These are phyloP conservation scores for Gymnopus androsaceus DNA, from an alignment of 1,284 basidiomycete species.

Conservation along the genomic window DNA sequence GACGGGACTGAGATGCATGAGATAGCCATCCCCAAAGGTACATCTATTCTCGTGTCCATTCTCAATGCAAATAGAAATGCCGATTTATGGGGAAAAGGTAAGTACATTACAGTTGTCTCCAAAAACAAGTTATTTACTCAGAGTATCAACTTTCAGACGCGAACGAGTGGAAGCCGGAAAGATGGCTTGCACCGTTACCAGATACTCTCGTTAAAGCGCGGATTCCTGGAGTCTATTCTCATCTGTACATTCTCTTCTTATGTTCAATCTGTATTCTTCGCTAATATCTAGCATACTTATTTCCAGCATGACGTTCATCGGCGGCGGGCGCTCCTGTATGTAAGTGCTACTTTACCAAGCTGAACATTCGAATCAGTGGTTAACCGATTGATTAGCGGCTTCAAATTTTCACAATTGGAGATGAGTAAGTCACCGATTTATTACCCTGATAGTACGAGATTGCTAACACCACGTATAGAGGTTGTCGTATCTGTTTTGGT, in stretches of 20 bases:
- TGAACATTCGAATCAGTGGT: background rate
- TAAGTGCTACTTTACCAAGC: conserved; percentile 5
- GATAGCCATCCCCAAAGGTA: conserved; percentile 27
- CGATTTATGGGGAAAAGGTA: conserved; percentile 30
- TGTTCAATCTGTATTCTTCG: background rate
- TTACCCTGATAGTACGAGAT: background rate
- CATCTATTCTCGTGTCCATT: conserved; percentile 29
- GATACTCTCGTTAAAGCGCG: conserved; percentile 13
- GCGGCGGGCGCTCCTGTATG: conserved; percentile 33
- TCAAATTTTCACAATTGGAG: conserved; percentile 35
- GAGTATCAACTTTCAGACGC: conserved; percentile 27
- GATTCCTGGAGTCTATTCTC: conserved; percentile 19
- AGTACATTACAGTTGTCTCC: background rate
- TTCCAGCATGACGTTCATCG: conserved; percentile 35
- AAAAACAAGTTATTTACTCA: background rate
- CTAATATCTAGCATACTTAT: background rate
- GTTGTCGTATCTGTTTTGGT: conserved; percentile 7
- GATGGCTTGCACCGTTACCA: conserved; percentile 34
- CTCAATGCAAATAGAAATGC: conserved; percentile 31
- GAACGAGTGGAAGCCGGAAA: conserved; percentile 37
- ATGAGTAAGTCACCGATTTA: conserved; percentile 30
- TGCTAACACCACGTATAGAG: background rate
- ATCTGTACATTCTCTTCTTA: conserved; percentile 12
- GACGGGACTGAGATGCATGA: conserved; percentile 29
- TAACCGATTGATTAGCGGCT: conserved; percentile 23